These are phyloP conservation scores for Coemansia guatemalensis DNA, from an alignment of 192 early-diverging fungal species.

Conservation along the genomic window DNA sequence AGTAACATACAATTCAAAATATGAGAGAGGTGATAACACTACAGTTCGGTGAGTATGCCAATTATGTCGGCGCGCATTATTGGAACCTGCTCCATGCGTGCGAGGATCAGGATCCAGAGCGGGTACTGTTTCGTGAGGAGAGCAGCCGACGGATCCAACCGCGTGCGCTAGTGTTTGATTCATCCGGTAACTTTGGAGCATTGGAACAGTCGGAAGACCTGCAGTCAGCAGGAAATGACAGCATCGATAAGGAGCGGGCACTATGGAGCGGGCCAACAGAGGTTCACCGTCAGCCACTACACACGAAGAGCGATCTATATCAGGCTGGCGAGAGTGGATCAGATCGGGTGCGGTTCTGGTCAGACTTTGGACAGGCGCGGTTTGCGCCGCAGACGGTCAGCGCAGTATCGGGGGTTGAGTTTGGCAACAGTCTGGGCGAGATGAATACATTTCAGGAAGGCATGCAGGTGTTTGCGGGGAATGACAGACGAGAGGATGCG, in stretches of 20 bases:
- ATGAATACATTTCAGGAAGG: constrained; percentile 62
- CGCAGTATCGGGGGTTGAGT: constrained; percentile 54
- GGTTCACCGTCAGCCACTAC: constrained; percentile 27
- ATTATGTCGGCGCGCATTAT: constrained; percentile 88
- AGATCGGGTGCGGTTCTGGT: constrained; percentile 57
- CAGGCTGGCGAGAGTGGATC: background rate
- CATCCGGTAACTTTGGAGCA: constrained; percentile 61
- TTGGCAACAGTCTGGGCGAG: constrained; percentile 58
- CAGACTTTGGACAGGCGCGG: constrained; percentile 74
- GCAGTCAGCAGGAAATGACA: constrained; percentile 15
- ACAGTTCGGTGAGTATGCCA: constrained; percentile 84
- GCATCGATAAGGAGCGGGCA: constrained; percentile 12
- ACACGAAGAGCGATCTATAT: background rate
- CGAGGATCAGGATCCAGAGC: constrained; percentile 56
- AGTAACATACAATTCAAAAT: background rate
- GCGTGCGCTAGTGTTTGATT: constrained; percentile 76
- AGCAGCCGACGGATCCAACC: constrained; percentile 67
- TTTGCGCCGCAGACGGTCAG: constrained; percentile 68
- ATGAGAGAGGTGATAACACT: constrained; percentile 92
- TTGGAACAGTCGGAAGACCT: constrained; percentile 13
- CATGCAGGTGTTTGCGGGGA: constrained; percentile 39
- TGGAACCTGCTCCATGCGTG: constrained; percentile 70
- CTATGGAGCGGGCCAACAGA: constrained; percentile 36
- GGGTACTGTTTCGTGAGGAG: constrained; percentile 49
- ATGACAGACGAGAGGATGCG: constrained; percentile 29